These are phyloP conservation scores for Carex myosuroides DNA, from an alignment of 176 grass and related monocot genomes.

Conservation along the genomic window DNA sequence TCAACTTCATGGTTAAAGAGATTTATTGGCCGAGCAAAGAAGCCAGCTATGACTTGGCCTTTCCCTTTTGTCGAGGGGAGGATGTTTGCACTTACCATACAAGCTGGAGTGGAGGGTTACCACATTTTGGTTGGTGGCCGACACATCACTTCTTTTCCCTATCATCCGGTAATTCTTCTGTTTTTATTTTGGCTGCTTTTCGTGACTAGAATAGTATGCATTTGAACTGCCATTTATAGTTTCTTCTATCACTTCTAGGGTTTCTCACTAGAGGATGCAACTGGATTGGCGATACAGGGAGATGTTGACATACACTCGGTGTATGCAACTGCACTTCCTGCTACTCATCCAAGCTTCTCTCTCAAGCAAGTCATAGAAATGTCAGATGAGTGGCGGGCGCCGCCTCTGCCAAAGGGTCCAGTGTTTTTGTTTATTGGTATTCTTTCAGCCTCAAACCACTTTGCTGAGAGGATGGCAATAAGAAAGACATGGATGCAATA, in stretches of 20 bases:
- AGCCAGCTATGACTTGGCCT: conserved; percentile 85
- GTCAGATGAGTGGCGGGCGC: conserved; percentile 84
- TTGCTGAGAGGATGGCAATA: conserved; percentile 93
- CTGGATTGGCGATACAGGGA: conserved; percentile 81
- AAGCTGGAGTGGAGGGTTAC: conserved; percentile 96
- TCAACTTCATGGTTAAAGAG: conserved; percentile 90
- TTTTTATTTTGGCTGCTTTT: not conserved
- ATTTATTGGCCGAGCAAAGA: conserved; percentile 98
- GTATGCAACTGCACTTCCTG: conserved; percentile 79
- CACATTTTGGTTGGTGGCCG: conserved; percentile 84
- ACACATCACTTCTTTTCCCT: conserved; percentile 86
- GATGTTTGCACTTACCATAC: conserved; percentile 91
- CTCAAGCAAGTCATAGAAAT: conserved; percentile 93
- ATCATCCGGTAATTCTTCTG: conserved; percentile 55
- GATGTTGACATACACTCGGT: conserved; percentile 85
- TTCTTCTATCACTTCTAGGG: conserved; percentile 47
- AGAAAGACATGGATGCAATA: conserved; percentile 98
- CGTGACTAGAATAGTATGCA: not conserved
- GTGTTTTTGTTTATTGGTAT: conserved; percentile 88
- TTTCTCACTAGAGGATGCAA: conserved; percentile 97
- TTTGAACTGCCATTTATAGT: not conserved
- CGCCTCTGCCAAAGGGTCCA: conserved; percentile 40
- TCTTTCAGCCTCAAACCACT: conserved; percentile 90
- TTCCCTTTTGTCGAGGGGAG: conserved; percentile 88
- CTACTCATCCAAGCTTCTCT: conserved; percentile 91